Conservation (phyloP, 768 basidiomycete species). For the Cystobasidium ongulense region DNA sequence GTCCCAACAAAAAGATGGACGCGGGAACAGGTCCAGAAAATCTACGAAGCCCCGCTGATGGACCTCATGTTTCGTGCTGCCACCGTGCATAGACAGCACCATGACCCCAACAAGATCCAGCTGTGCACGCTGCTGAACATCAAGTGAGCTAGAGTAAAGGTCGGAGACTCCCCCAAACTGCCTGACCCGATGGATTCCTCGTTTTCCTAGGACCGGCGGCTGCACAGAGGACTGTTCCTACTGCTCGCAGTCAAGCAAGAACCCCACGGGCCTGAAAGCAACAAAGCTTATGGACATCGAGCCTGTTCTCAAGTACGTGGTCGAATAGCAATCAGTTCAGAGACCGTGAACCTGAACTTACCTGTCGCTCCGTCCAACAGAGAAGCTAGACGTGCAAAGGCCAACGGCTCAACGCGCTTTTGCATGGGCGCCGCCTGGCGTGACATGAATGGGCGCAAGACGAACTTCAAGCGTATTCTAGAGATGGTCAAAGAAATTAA, state of each 20-base stretch:
- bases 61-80: constrained; percentile 80
- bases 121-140: constrained; percentile 98
- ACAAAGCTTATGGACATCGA: constrained; percentile 78
- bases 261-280: constrained; percentile 67
- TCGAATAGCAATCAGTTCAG: not conserved
- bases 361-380: constrained; percentile 20
- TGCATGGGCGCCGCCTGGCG: constrained; percentile 99
- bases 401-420: constrained; percentile 91
- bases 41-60: constrained; percentile 77
- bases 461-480: constrained; percentile 86
- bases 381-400: constrained; percentile 87
- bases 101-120: constrained; percentile 84
- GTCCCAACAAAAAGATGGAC: constrained; percentile 51
- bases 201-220: constrained; percentile 62
- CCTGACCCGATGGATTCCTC: not conserved
- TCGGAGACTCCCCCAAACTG: too few species aligned
- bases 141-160: constrained; percentile 62
- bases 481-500: constrained; percentile 64
- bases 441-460: constrained; percentile 81
- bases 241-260: constrained; percentile 93
- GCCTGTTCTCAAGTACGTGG: constrained; percentile 62
- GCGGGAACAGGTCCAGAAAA: constrained; percentile 67
- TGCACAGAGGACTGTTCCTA: constrained; percentile 97
- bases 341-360: not conserved
- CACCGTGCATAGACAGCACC: constrained; percentile 70